Base-by-base conservation (phyloP, 371 early-diverging fungal genomes). In the Rozella allomycis region DNA sequence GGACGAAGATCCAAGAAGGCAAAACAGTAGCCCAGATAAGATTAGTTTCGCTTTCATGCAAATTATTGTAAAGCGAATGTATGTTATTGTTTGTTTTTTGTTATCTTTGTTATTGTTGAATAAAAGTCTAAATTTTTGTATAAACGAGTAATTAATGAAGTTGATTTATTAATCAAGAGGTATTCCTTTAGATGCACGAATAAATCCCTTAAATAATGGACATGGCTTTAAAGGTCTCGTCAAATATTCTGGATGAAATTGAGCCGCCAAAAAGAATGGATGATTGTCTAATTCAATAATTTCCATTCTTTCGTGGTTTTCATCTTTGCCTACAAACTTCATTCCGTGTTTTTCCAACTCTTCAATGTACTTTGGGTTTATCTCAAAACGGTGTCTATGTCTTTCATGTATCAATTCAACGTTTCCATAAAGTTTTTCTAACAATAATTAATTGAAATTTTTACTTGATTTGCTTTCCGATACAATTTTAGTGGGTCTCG, bases 221-320 rank as follows among this genome's bases (percentile, higher is more conserved):
- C 77, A 72, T 2, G 98, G 96, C 41, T 55, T 68, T 31, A 86
- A 55, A 8, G 97, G 96, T 31, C 88, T 76, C 26, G 91, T 90
- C 33, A 81, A 62, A 58, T 93, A 91, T 60, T 99, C 99, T 19
- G 99, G 99, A 43, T 99, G 99, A 55, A 76, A 98, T 66, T 99
- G 99, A 25, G 77, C 78, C 27, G 78, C 98, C 30, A 97, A 75
- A 58, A 75, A 96, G 65, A 74, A 99, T 5, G 88, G 87, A 54
- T 98, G 97, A 37, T 71, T 74, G 22, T 49, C 30, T 26, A 86
- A 46, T 64, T 96, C 96, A 20, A 96, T 54, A 37, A 93, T 82
- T 55, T 96, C 94, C 83, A 97, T 94, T 37, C 94, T 79, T 46
- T 84, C 70, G 17, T 82, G 86, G 26, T 74, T 74, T 39, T 85